Percentiles rank a stretch among this genome's conserved stretches.
phyloP scores from a whole-genome alignment of 441 rosid genomes.

The Adansonia rubrostipa region DNA sequence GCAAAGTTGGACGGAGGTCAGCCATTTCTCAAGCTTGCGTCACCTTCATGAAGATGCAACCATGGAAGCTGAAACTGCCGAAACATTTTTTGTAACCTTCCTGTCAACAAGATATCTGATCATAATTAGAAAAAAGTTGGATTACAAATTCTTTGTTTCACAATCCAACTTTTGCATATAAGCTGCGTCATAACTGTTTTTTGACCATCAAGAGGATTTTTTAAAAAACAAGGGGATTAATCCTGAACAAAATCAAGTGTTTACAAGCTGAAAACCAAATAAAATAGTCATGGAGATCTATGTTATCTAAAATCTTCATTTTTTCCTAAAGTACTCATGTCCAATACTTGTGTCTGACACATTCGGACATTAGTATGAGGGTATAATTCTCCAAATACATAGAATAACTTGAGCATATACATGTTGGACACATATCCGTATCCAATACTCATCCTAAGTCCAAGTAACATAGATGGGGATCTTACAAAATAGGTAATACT shows the following conservation, averaged over 20 bases:
- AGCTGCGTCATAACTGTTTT: too few relatives aligned
- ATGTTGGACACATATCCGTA: neutral
- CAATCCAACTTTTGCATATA: too few relatives aligned
- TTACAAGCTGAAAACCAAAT: neutral
- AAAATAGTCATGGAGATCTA: neutral
- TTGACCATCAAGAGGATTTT: too few relatives aligned
- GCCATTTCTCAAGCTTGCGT: neutral
- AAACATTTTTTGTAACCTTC: neutral
- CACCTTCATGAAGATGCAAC: neutral
- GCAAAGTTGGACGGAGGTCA: neutral
- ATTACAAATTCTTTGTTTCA: too few relatives aligned
- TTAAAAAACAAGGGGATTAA: too few relatives aligned
- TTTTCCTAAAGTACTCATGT: too few relatives aligned
- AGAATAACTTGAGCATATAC: neutral
- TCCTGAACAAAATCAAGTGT: neutral
- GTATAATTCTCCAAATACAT: neutral
- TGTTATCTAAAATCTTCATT: neutral
- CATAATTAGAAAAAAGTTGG: too few relatives aligned
- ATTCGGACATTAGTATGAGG: neutral
- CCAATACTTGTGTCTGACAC: too few relatives aligned
- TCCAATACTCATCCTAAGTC: neutral
- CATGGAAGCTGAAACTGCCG: neutral
- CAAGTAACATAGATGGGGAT: neutral
- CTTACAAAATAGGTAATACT: neutral
- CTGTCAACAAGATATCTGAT: neutral